A percentile compares a stretch with the other conserved stretches of the same genome.
Conservation (phyloP, 2,329 filamentous ascomycete genomes). For the Tothia fuscella region DNA sequence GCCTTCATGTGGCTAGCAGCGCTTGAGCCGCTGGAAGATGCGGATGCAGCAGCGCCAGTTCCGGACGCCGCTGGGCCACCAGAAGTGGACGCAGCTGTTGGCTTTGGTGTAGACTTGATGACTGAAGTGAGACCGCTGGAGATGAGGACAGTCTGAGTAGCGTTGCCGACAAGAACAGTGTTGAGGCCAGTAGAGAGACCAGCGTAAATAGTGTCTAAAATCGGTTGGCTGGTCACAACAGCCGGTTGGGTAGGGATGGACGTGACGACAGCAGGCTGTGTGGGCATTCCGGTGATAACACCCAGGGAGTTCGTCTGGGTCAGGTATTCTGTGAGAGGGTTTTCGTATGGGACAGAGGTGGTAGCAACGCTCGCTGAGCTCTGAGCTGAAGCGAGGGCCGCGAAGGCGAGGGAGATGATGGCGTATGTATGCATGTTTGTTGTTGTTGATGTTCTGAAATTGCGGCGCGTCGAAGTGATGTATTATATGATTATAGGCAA, state of each 20-base stretch:
- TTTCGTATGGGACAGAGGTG: slow-evolving; percentile 15
- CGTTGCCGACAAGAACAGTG: slow-evolving; percentile 15
- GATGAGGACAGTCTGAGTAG: slow-evolving; percentile 20
- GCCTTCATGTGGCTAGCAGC: slow-evolving; percentile 19
- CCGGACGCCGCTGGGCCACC: slow-evolving; percentile 12
- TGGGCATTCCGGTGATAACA: slow-evolving; percentile 37
- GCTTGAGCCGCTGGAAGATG: slow-evolving; percentile 7
- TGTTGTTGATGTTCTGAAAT: slow-evolving; percentile 7
- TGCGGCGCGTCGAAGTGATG: no score
- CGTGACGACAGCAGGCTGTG: slow-evolving; percentile 23
- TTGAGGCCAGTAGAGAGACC: slow-evolving; percentile 24
- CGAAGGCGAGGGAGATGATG: slow-evolving; percentile 31
- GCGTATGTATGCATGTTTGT: slow-evolving; percentile 37
- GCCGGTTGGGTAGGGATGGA: slow-evolving; percentile 25
- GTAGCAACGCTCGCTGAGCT: slow-evolving; percentile 16
- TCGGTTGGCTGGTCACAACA: slow-evolving; percentile 25
- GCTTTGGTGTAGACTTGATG: slow-evolving; percentile 14
- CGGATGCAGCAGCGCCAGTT: slow-evolving; percentile 4
- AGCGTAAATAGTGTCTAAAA: slow-evolving; percentile 30
- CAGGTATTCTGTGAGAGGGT: slow-evolving; percentile 33
- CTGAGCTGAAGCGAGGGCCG: slow-evolving; percentile 30
- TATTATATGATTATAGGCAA: no score
- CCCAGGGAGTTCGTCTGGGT: slow-evolving; percentile 37
- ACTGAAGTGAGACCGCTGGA: slow-evolving; percentile 20
- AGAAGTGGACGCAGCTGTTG: slow-evolving; percentile 13